Conservation (phyloP, 257 asterid species). For the Jacaranda copaia region DNA sequence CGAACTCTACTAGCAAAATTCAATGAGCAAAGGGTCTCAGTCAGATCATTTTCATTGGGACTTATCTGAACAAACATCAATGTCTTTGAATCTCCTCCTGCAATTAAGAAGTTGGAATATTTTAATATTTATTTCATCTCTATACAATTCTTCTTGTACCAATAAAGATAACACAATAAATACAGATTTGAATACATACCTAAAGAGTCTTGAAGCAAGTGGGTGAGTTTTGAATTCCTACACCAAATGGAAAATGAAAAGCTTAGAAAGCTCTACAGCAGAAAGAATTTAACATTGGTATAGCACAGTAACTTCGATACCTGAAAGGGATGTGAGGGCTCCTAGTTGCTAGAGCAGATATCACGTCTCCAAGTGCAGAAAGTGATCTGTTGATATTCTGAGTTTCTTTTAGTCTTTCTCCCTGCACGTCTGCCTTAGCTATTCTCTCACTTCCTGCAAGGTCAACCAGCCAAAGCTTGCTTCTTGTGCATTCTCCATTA, state of each 20-base stretch:
- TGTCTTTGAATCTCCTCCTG: constrained; percentile 97
- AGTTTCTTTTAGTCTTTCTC: constrained; percentile 90
- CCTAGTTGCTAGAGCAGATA: constrained; percentile 88
- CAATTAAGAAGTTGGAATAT: constrained; percentile 8
- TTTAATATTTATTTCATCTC: neutral
- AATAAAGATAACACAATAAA: neutral
- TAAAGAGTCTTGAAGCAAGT: constrained; percentile 97
- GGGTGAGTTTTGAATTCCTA: constrained; percentile 98
- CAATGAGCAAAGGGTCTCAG: constrained; percentile 92
- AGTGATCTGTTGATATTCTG: constrained; percentile 93
- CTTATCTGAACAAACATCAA: constrained; percentile 98
- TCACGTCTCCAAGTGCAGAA: constrained; percentile 97
- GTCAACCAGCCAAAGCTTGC: constrained; percentile 96
- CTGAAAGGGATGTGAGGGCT: constrained; percentile 93
- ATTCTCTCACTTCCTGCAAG: constrained; percentile 96
- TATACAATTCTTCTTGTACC: neutral
- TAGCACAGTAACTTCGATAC: constrained; percentile 38
- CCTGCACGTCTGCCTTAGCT: constrained; percentile 93
- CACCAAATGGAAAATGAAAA: constrained; percentile 30
- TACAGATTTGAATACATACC: constrained; percentile 52
- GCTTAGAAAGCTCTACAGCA: constrained; percentile 19
- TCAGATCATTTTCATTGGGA: constrained; percentile 84
- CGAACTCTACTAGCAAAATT: constrained; percentile 97
- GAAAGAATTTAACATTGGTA: neutral
- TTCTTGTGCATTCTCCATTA: constrained; percentile 86